Evolutionary conservation across 441 rosid species (phyloP).

Genomic region (Melastoma candidum): DNA sequence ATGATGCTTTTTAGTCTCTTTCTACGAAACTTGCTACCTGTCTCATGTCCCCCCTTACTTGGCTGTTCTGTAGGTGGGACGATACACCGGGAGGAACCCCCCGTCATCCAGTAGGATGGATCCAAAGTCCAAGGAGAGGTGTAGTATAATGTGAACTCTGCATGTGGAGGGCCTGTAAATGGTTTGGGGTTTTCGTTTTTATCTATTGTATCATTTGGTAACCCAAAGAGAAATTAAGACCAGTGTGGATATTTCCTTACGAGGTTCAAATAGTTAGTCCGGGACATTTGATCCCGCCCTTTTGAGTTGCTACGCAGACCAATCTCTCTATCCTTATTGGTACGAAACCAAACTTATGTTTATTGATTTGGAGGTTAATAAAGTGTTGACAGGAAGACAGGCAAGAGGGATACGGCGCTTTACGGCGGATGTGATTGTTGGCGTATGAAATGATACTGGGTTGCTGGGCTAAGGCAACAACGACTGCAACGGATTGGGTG

Average conservation of each 20-base stretch:
- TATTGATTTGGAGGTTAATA: no score
- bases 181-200: conserved; percentile 5
- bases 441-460: no score
- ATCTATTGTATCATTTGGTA: conserved; percentile 1
- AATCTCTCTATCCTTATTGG: no score
- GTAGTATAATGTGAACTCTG: conserved; percentile 66
- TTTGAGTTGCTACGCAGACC: no score
- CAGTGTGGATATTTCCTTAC: not conserved
- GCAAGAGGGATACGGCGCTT: no score
- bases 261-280: not conserved
- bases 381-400: no score
- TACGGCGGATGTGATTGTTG: no score
- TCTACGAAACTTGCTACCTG: no score
- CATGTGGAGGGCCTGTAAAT: conserved; percentile 33
- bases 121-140: conserved; percentile 68
- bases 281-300: no score
- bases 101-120: conserved; percentile 46
- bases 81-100: conserved; percentile 39
- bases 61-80: conserved; percentile 41
- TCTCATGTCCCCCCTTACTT: not conserved
- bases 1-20: not conserved
- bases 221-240: not conserved
- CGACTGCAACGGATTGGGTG: no score
- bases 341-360: no score
- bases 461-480: no score